Conservation (phyloP, 345 rosid genomes). For the Eucalyptus leucophloia region DNA sequence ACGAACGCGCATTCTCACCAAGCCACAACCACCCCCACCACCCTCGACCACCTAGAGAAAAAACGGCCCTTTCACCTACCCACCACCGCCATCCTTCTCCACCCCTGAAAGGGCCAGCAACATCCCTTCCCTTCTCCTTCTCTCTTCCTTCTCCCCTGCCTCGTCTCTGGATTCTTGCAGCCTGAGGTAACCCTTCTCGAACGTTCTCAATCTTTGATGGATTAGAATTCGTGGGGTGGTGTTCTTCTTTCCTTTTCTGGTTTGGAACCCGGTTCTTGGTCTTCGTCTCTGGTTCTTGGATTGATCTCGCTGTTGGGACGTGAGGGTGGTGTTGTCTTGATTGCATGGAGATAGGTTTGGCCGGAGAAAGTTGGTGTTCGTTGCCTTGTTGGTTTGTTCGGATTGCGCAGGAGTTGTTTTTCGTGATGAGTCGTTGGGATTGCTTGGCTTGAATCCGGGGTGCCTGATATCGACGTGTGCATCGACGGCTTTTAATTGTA, state of each 20-base stretch:
- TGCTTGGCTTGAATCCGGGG: neutral
- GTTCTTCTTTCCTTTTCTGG: neutral
- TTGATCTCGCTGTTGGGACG: neutral
- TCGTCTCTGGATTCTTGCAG: neutral
- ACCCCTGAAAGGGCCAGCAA: neutral
- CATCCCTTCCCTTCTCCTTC: neutral
- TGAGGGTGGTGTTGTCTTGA: neutral
- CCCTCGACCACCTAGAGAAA: neutral
- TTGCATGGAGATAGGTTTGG: neutral
- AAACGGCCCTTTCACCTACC: neutral
- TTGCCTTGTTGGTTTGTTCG: neutral
- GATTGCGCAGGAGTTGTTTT: neutral
- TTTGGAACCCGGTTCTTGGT: neutral
- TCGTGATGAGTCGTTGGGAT: neutral
- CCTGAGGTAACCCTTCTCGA: neutral
- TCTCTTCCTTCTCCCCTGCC: neutral
- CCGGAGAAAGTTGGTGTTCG: neutral
- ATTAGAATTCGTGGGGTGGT: neutral
- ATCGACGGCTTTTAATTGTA: neutral
- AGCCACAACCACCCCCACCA: neutral
- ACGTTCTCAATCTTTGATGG: neutral
- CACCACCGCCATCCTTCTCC: neutral
- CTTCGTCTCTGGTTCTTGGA: neutral
- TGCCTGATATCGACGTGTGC: neutral
- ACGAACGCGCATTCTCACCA: neutral